Conservation (phyloP, 371 early-diverging fungal genomes). For the Rhizopus sp. region DNA sequence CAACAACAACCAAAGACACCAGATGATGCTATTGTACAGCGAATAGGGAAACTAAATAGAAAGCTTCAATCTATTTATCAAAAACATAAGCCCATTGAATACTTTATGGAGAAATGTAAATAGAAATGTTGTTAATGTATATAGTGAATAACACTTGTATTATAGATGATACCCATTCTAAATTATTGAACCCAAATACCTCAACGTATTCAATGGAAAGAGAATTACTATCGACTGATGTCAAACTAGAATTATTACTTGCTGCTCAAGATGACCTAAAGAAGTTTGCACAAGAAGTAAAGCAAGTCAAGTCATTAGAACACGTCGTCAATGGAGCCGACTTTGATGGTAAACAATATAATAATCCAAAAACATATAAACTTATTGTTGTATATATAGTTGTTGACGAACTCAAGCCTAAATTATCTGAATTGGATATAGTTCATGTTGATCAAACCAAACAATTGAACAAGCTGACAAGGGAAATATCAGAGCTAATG, state of each 20-base stretch:
- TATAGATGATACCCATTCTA: constrained; percentile 46
- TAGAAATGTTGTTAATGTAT: neutral
- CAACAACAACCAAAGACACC: constrained; percentile 7
- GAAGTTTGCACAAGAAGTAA: constrained; percentile 52
- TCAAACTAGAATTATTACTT: constrained; percentile 56
- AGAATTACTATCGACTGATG: constrained; percentile 54
- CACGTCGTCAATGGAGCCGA: constrained; percentile 46
- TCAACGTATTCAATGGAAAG: constrained; percentile 52
- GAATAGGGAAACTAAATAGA: constrained; percentile 30
- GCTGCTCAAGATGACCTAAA: constrained; percentile 59
- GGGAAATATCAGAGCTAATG: constrained; percentile 45
- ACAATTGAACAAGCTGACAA: constrained; percentile 43
- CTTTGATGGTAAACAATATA: constrained; percentile 11
- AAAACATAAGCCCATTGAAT: constrained; percentile 48
- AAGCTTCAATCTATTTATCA: constrained; percentile 35
- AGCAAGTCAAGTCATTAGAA: constrained; percentile 58
- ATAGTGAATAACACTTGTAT: neutral
- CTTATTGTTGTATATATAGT: constrained; percentile 22
- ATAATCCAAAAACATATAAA: neutral
- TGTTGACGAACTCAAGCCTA: constrained; percentile 48
- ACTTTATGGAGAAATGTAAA: constrained; percentile 61
- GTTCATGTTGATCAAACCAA: constrained; percentile 52
- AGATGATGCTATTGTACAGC: constrained; percentile 19
- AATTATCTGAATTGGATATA: constrained; percentile 50
- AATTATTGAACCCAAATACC: constrained; percentile 43